A percentile compares a stretch with the other conserved stretches of the same genome.
These are phyloP conservation scores for Salvia splendens DNA, from an alignment of 257 asterid species.

Conservation along the genomic window DNA sequence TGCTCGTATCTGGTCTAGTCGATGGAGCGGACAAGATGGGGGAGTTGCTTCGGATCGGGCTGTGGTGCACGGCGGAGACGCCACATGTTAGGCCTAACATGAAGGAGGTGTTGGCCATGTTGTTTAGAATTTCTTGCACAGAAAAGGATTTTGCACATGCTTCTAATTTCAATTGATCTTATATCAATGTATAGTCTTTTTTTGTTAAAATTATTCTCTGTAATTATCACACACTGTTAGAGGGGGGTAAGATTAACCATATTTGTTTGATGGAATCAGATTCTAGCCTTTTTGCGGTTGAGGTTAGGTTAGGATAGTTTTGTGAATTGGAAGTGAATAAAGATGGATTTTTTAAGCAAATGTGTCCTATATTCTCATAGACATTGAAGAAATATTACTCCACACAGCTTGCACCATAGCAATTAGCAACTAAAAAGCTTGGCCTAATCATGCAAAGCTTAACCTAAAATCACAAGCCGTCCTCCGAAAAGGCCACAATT, in stretches of 20 bases:
- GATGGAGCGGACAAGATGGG: constrained; percentile 76
- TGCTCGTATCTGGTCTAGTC: constrained; percentile 60
- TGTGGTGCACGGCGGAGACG: constrained; percentile 70
- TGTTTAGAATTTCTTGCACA: constrained; percentile 55
- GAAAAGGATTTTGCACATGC: constrained; percentile 32
- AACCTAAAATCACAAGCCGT: constrained; percentile 11
- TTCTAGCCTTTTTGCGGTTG: background rate
- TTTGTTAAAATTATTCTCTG: constrained; percentile 38
- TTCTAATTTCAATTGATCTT: constrained; percentile 35
- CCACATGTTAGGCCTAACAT: constrained; percentile 84
- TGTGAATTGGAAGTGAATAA: constrained; percentile 16
- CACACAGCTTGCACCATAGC: too few species aligned
- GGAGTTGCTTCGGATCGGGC: constrained; percentile 71
- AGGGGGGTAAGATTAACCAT: background rate
- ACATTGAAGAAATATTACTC: too few species aligned
- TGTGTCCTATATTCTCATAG: too few species aligned
- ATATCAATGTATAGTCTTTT: constrained; percentile 11
- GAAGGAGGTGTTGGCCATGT: constrained; percentile 85
- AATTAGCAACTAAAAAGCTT: constrained; percentile 22
- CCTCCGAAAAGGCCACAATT: too few species aligned
- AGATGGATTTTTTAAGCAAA: too few species aligned
- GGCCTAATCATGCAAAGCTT: background rate
- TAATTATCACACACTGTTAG: constrained; percentile 34
- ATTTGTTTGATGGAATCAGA: constrained; percentile 30
- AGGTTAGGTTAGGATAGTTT: background rate